phyloP scores from a whole-genome alignment of 352 stramenopile species.

The Globisporangium spinosum region DNA sequence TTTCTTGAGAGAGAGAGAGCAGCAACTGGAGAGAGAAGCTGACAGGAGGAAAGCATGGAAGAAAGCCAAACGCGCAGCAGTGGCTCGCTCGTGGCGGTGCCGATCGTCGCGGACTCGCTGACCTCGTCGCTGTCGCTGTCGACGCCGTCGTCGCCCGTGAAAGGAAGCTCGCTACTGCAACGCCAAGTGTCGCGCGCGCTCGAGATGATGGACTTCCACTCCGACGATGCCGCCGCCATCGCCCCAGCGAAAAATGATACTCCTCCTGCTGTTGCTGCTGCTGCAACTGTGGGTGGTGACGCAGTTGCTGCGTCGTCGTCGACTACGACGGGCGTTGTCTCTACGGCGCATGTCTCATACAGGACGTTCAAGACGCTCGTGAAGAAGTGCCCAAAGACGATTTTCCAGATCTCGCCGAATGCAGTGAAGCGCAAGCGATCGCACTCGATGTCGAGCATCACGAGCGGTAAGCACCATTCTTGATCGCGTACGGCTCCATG shows the following conservation, averaged over 20 bases:
- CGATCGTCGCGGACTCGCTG: not conserved
- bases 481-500: not conserved
- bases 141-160: conserved; percentile 17
- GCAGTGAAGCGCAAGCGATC: conserved; percentile 60
- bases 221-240: conserved; percentile 16
- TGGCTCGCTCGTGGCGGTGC: not conserved
- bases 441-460: conserved; percentile 33
- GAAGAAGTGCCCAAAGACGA: conserved; percentile 22
- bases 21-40: not conserved
- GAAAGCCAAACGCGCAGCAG: not conserved
- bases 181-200: conserved; percentile 45
- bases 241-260: conserved; percentile 7
- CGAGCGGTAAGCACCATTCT: conserved; percentile 27
- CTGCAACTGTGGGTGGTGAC: conserved; percentile 1
- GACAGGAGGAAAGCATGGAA: conserved; percentile 9
- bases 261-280: not conserved
- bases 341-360: conserved; percentile 14
- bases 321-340: not conserved
- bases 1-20: not conserved
- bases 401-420: conserved; percentile 41
- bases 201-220: conserved; percentile 41
- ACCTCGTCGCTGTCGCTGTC: not conserved
- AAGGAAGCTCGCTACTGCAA: conserved; percentile 31
- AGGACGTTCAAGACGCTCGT: conserved; percentile 15
- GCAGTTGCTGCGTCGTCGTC: conserved; percentile 12